Conservation (phyloP, 1,284 basidiomycete genomes). For the Golubevia pallescens region DNA sequence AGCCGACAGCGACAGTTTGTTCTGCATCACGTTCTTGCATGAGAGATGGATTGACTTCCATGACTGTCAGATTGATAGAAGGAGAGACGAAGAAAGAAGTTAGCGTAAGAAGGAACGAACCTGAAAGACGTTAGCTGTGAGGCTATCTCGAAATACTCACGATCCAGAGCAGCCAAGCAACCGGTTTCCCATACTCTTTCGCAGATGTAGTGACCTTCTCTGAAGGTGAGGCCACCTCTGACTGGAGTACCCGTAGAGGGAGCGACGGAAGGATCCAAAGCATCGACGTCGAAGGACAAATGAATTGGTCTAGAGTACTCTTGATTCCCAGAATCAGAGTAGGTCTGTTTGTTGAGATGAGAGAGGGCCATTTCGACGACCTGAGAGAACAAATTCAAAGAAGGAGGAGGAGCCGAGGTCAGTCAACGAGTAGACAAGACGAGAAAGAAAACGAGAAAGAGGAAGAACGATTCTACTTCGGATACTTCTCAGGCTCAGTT, state of each 20-base stretch:
- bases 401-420: too few relatives aligned
- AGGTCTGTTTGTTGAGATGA: conserved; percentile 73
- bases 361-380: conserved; percentile 90
- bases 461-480: too few relatives aligned
- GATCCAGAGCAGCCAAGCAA: conserved; percentile 77
- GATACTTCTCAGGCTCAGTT: too few relatives aligned
- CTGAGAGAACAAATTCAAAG: too few relatives aligned
- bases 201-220: conserved; percentile 91
- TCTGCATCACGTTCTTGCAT: conserved; percentile 73
- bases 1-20: conserved; percentile 91
- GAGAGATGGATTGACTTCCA: conserved; percentile 97
- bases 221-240: conserved; percentile 92
- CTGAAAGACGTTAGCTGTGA: too few relatives aligned
- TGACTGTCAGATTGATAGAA: conserved; percentile 20
- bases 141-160: conserved; percentile 10
- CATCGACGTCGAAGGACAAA: conserved; percentile 85
- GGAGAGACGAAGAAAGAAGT: neutral
- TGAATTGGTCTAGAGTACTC: conserved; percentile 84
- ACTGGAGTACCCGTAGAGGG: conserved; percentile 80
- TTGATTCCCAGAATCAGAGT: conserved; percentile 66
- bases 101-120: too few relatives aligned
- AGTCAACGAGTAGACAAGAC: too few relatives aligned
- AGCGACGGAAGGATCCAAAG: conserved; percentile 83
- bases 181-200: too few relatives aligned
- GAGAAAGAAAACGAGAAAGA: too few relatives aligned